Percentiles rank a stretch among this genome's conserved stretches.
Evolutionary conservation across 176 grass and related monocot species (phyloP).

Genomic region (Oryza longistaminata): DNA sequence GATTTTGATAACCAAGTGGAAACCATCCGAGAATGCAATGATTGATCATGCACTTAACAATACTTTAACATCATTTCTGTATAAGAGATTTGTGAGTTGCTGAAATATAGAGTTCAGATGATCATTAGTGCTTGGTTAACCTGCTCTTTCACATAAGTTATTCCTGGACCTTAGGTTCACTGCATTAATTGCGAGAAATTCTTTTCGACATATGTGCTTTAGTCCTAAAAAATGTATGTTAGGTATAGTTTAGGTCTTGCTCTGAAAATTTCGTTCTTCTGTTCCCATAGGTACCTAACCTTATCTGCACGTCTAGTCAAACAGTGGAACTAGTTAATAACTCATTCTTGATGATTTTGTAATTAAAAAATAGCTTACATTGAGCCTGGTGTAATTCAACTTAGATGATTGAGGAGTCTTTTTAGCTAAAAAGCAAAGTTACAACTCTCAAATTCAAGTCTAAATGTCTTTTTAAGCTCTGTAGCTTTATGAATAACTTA

Average conservation of each 20-base stretch:
- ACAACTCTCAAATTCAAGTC: not conserved
- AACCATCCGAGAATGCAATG: not conserved
- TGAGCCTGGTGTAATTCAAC: not conserved
- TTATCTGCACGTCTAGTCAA: not conserved
- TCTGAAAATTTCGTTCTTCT: not conserved
- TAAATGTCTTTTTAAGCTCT: not conserved
- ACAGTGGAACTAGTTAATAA: not conserved
- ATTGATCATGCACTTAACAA: not conserved
- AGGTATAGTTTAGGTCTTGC: not conserved
- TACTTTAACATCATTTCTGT: not conserved
- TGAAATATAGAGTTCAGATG: not conserved
- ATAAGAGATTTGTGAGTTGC: not conserved
- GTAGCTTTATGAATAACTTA: not conserved
- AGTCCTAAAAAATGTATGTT: not conserved
- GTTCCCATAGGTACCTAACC: not conserved
- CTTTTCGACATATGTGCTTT: not conserved
- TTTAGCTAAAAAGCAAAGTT: not conserved
- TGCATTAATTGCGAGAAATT: not conserved
- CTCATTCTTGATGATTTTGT: not conserved
- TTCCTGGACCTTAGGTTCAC: not conserved
- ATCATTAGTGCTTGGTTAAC: conserved; percentile 12
- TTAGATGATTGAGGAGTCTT: not conserved
- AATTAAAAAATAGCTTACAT: not conserved
- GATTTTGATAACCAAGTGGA: conserved; percentile 15
- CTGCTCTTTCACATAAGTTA: not conserved